phyloP scores from a whole-genome alignment of 2,329 filamentous ascomycete species.

The Curvularia verruculosa region DNA sequence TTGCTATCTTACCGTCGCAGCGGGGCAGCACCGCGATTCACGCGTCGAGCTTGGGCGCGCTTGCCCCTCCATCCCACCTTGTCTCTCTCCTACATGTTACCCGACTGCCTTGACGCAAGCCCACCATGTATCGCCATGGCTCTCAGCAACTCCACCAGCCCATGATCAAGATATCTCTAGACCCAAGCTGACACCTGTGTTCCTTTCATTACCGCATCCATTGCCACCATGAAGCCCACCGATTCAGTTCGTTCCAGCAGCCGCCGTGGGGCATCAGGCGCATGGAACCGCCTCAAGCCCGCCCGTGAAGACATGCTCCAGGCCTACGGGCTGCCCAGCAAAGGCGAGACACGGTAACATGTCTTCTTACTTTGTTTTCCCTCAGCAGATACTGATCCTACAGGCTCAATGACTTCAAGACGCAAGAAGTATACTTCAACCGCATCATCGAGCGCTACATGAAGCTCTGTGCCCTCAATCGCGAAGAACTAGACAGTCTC shows the following conservation, averaged over 20 bases:
- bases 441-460: conserved; percentile 89
- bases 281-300: conserved; percentile 65
- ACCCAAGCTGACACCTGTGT: background rate
- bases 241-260: conserved; percentile 44
- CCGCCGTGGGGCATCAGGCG: conserved; percentile 47
- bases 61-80: conserved; percentile 34
- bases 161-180: background rate
- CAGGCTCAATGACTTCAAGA: conserved; percentile 67
- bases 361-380: background rate
- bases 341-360: conserved; percentile 82
- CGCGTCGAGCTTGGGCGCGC: conserved; percentile 17
- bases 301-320: conserved; percentile 78
- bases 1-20: background rate
- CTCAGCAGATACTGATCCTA: background rate
- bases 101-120: conserved; percentile 23
- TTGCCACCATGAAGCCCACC: conserved; percentile 36
- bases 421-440: conserved; percentile 84
- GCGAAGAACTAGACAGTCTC: conserved; percentile 74
- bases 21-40: conserved; percentile 1
- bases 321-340: conserved; percentile 83
- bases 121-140: conserved; percentile 12
- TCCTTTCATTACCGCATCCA: background rate
- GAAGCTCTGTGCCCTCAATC: conserved; percentile 80
- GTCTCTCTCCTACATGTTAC: conserved; percentile 26
- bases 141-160: conserved; percentile 1